Evolutionary conservation across 2,329 filamentous ascomycete genomes (phyloP).

Genomic region (Talaromyces sp.): DNA sequence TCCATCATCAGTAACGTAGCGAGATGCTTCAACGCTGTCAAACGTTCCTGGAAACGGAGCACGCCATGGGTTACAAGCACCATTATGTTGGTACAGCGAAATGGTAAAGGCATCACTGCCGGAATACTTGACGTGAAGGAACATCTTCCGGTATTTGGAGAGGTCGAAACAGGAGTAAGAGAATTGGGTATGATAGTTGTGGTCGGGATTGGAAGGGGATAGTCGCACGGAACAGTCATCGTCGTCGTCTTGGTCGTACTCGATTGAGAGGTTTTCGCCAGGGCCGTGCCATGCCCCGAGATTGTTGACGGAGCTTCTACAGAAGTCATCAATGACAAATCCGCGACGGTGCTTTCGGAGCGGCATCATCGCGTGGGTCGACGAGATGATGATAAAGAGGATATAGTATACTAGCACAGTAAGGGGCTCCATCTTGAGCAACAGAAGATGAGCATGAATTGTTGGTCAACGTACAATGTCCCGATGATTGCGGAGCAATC

Average conservation of each 20-base stretch:
- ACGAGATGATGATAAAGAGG: neutral
- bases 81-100: constrained; percentile 65
- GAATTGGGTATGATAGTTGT: constrained; percentile 60
- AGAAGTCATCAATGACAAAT: constrained; percentile 60
- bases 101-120: constrained; percentile 63
- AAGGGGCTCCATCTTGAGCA: neutral
- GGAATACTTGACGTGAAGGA: constrained; percentile 62
- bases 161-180: constrained; percentile 56
- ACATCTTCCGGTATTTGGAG: constrained; percentile 52
- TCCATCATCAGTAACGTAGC: constrained; percentile 54
- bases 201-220: constrained; percentile 58
- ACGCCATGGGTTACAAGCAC: constrained; percentile 52
- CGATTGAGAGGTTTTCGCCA: constrained; percentile 57
- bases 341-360: constrained; percentile 11
- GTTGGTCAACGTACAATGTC: neutral
- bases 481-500: neutral
- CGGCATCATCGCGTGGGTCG: constrained; percentile 3
- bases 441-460: neutral
- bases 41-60: constrained; percentile 64
- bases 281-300: constrained; percentile 64
- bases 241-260: constrained; percentile 33
- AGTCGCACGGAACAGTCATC: constrained; percentile 53
- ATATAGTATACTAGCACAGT: neutral
- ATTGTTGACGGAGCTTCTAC: constrained; percentile 51
- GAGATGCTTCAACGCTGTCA: constrained; percentile 62